Base-by-base conservation (phyloP, 768 basidiomycete species). In the Naganishia antarctica region DNA sequence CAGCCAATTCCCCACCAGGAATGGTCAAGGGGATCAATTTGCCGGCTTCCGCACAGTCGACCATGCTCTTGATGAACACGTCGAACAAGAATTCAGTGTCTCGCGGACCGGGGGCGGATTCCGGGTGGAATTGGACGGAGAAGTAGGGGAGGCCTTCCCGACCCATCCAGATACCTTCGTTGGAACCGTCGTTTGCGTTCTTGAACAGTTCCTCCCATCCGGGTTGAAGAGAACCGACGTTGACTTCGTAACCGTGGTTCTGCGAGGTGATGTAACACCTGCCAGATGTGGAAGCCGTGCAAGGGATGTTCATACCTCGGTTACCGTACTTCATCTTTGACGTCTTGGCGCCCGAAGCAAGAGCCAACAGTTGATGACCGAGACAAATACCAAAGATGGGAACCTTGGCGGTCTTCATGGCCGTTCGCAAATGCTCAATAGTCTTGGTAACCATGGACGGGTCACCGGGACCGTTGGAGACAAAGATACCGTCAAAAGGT, bases 281-380 rank as follows among this genome's bases (percentile, higher is more conserved):
- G 31, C 93, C 96, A 51, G 90, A 91, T 61, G 94, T 83, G 44
- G 88, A 84, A 76, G 92, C 90, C 18, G 90, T 98, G 77, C 94
- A 98, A 3, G 96, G 96, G 74, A 99, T 91, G 78, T 99, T 99
- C 76, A 97, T 92, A 4, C 96, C 96, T 68, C 96, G 90, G 74
- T 99, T 99, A 41, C 96, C 96, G 77, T 98, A 98, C 81, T 97
- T 97, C 92, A 99, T 98, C 80, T 99, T 99, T 40, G 90, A 90
- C 5, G 96, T 98, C 67, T 82, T 84, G 5, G 91, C 94, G 34
- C 96, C 96, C 1, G 90, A 87, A 31, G 96, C 96, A 66, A 97
- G 84, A 7, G 93, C 92, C 71, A 99, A 84, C 34, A 99, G 83
- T 80, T 99, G 96, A 78, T 99, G 94, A 40, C 96, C 96, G 40